phyloP scores from a whole-genome alignment of 331 rosid genomes.

The Rhamnella rubrinervis region DNA sequence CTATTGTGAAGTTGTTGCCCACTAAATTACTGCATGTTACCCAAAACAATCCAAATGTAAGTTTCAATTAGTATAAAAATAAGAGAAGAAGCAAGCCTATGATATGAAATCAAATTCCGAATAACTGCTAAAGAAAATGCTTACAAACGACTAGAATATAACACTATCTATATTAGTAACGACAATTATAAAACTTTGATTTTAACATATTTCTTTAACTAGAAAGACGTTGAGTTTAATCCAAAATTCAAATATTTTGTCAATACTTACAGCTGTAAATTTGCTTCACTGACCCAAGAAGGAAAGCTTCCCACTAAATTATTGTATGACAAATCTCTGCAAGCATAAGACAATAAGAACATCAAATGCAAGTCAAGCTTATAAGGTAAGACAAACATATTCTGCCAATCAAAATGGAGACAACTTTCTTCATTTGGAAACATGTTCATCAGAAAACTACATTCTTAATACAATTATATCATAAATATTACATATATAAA shows the following conservation, averaged over 20 bases:
- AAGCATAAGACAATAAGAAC: slow-evolving; percentile 5
- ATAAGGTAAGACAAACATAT: neutral
- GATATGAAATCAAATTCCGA: no score
- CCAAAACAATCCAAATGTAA: neutral
- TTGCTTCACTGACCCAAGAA: neutral
- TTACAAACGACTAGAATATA: no score
- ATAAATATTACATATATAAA: neutral
- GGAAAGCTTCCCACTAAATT: slow-evolving; percentile 41
- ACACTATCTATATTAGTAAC: no score
- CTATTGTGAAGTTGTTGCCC: slow-evolving; percentile 65
- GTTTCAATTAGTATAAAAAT: neutral
- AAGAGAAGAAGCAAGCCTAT: neutral
- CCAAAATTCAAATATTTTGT: neutral
- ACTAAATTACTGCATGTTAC: slow-evolving; percentile 55
- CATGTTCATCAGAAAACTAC: no score
- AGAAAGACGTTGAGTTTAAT: neutral
- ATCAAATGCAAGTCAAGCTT: neutral
- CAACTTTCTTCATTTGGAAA: neutral
- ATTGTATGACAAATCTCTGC: slow-evolving; percentile 85
- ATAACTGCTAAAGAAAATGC: no score
- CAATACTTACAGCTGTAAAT: slow-evolving; percentile 4
- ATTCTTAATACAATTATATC: no score
- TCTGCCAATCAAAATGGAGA: neutral
- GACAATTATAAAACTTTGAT: no score
- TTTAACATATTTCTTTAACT: neutral